Evolutionary conservation across 2,329 filamentous ascomycete genomes (phyloP), one percentile per base, ranked within the genome.

Genomic region (Davidsoniella eucalypti): DNA sequence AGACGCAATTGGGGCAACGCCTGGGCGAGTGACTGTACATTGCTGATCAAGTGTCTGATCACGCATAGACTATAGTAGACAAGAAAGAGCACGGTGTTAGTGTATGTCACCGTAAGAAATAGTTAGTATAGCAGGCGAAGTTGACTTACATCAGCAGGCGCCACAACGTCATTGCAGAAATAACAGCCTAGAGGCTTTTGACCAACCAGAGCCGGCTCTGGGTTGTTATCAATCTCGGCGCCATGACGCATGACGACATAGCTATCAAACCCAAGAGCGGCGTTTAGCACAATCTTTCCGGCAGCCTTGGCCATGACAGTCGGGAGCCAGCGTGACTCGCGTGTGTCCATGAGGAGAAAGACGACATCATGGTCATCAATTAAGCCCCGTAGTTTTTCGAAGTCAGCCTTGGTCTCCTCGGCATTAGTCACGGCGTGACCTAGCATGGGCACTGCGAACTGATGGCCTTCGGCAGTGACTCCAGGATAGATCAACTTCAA

Each of bases 241-340:
- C 92, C 92, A 63, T 98, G 92, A 51, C 92, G 78, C 92, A 98
- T 96, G 36, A 94, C 87, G 2, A 98, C 87, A 59, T 86, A 98
- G 0, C 87, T 92, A 65, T 98, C 92, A 60, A 98, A 98, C 0
- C 92, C 92, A 2, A 98, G 73, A 1, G 92, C 92, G 6, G 90
- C 87, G 63, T 96, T 98, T 75, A 98, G 82, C 21, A 98, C 90
- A 55, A 96, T 86, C 67, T 98, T 98, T 33, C 83, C 84, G 2
- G 81, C 77, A 2, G 88, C 82, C 65, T 96, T 98, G 39, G 84
- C 90, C 81, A 98, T 94, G 14, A 98, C 78, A 0, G 90, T 96
- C 1, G 92, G 92, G 39, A 98, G 70, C 92, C 92, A 98, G 56
- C 92, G 74, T 44, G 86, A 92, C 65, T 98, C 92, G 55, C 92